Percentiles rank a stretch among this genome's conserved stretches.
Conservation (phyloP, 176 grass and related monocot genomes). For the Carex scoparia region DNA sequence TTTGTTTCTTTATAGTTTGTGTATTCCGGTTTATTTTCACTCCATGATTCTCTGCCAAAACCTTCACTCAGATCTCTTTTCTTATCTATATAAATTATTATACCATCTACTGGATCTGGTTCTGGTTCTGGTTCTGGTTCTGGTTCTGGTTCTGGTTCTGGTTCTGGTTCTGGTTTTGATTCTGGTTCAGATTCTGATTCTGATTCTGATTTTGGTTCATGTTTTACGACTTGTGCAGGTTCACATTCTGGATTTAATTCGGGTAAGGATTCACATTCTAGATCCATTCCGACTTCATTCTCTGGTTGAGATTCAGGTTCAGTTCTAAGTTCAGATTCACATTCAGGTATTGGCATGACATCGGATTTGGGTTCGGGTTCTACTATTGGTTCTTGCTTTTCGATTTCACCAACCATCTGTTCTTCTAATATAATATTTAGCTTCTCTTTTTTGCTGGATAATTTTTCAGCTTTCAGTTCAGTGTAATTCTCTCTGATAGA, state of each 20-base stretch:
- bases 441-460: background rate
- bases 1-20: slow-evolving; percentile 9
- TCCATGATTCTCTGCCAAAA: background rate
- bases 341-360: background rate
- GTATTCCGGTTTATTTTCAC: slow-evolving; percentile 1
- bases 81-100: background rate
- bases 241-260: slow-evolving; percentile 1
- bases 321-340: background rate
- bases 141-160: background rate
- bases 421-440: background rate
- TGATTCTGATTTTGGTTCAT: background rate
- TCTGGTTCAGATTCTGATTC: background rate
- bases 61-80: background rate
- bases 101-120: background rate
- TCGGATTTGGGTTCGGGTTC: background rate
- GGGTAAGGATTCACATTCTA: background rate
- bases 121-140: background rate
- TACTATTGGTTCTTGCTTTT: background rate
- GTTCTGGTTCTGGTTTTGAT: background rate
- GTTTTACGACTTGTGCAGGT: background rate
- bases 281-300: background rate
- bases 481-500: slow-evolving; percentile 48
- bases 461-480: background rate
- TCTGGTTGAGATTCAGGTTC: background rate
- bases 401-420: background rate